Base-by-base conservation (phyloP, 208 protist species). In the Trypanosoma avium region DNA sequence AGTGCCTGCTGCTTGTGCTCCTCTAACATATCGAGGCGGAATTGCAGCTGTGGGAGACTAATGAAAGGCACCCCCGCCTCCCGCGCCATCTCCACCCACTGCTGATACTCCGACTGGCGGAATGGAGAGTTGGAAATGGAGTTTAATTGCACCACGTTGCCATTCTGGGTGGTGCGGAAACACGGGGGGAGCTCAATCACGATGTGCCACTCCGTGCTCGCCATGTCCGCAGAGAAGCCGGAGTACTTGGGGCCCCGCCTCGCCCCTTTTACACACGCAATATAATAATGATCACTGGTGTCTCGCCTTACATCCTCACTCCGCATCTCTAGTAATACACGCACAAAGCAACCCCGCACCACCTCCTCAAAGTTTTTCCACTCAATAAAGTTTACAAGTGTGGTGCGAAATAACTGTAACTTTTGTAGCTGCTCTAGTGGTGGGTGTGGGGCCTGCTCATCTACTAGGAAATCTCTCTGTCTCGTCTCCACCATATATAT, bases 111-210 rank as follows among this genome's bases (percentile, higher is more conserved):
- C 4, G 72, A 75, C 52, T 73, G 72, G 2, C 79, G 73, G 55
- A 97, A 97, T 0, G 83, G 85, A 3, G 84, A 91, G 77, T 97
- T 97, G 5, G 86, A 94, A 54, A 97, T 93, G 45, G 87, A 94
- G 65, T 95, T 97, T 24, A 97, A 73, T 74, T 97, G 92, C 60
- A 97, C 85, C 0, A 93, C 75, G 63, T 92, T 93, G 35, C 83
- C 85, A 61, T 94, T 95, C 54, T 81, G 81, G 19, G 86, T 92
- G 2, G 85, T 80, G 21, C 86, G 75, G 63, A 97, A 93, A 59
- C 86, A 93, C 33, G 84, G 85, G 17, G 92, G 92, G n/a, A 97
- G 73, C 59, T 97, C 92, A 50, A 97, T 92, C 30, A 93, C 77
- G 47, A 97, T 84, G 71, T 95, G 86, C 82, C 84, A 90, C 63